These are phyloP conservation scores for Peniophora sp. DNA, from an alignment of 1,284 basidiomycete species.

Conservation along the genomic window DNA sequence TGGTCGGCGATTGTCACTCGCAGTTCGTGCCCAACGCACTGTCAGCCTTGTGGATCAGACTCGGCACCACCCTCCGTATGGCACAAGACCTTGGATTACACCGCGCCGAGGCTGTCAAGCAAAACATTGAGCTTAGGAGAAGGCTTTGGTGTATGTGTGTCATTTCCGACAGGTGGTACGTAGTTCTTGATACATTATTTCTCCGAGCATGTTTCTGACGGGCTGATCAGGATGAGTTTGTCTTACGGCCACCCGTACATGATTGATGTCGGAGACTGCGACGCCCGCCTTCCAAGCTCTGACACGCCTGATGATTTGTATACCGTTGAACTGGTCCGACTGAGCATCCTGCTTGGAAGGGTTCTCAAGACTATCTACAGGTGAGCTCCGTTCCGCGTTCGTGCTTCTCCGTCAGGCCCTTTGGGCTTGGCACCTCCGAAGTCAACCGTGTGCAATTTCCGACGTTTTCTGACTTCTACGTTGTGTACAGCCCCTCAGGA, in stretches of 20 bases:
- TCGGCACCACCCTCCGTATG: slow-evolving; percentile 81
- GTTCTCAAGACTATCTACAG: slow-evolving; percentile 89
- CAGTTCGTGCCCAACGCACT: slow-evolving; percentile 71
- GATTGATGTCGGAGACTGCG: slow-evolving; percentile 92
- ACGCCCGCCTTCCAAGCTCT: slow-evolving; percentile 79
- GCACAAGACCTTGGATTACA: slow-evolving; percentile 92
- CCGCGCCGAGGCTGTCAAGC: slow-evolving; percentile 74
- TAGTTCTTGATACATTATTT: slow-evolving; percentile 6
- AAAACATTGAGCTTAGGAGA: slow-evolving; percentile 73
- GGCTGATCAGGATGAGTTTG: slow-evolving; percentile 52
- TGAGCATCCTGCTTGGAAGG: slow-evolving; percentile 81
- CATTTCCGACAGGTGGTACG: slow-evolving; percentile 85
- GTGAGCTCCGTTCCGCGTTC: slow-evolving; percentile 30
- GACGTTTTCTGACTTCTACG: too few species aligned
- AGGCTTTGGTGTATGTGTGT: slow-evolving; percentile 89
- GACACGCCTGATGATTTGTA: slow-evolving; percentile 67
- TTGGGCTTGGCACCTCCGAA: slow-evolving; percentile 4
- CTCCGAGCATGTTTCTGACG: slow-evolving; percentile 3
- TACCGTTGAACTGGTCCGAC: slow-evolving; percentile 79
- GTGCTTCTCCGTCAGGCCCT: background rate
- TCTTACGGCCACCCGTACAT: slow-evolving; percentile 84
- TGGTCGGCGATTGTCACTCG: slow-evolving; percentile 76
- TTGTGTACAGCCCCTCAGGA: slow-evolving; percentile 67
- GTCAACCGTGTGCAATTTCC: background rate
- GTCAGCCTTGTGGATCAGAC: slow-evolving; percentile 69